Base-by-base conservation (phyloP, 1,284 basidiomycete species). In the Golubevia sp. region DNA sequence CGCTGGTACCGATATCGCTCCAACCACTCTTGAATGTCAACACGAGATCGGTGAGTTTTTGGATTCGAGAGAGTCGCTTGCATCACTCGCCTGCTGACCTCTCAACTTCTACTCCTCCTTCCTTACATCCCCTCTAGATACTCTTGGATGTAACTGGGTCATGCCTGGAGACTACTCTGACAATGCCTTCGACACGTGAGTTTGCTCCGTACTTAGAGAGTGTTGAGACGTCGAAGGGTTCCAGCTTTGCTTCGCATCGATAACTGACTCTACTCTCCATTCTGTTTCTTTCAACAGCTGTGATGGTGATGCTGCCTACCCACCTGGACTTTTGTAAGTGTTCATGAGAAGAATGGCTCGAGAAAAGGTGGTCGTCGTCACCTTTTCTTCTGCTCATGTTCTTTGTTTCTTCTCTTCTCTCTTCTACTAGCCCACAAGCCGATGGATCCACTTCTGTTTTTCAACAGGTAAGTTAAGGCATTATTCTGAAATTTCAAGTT, bases 81-180 rank as follows among this genome's bases (percentile, higher is more conserved):
- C n/a, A n/a, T n/a, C n/a, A n/a, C n/a, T n/a, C n/a, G n/a, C n/a
- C 13, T 11, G 4, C 30, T 34, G 30, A 34, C 50, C 25, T 27
- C 11, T 27, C 25, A 23, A 6, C 1, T 11, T 27, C 50, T 6
- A 2, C 50, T 23, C 50, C 13, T 27, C 13, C 50, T 2, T 13
- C 13, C 50, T 2, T 13, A 7, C 13, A 5, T 52, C 50, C 5
- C 13, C 13, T 27, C 11, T 13, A 52, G 80, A 83, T 59, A 71
- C 72, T 44, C 78, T 83, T 71, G 80, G 80, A n/a, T 83, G 80
- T 71, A 64, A 71, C 62, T 82, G 67, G 61, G 71, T 81, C 66
- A 81, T 83, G 80, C 79, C 79, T 6, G 79, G 77, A 30, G 67
- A 76, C 71, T 82, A 80, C 68, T 48, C 25, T 54, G 68, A 77